Conservation (phyloP, 2,329 filamentous ascomycete species). For the Neofusicoccum umdonicola region DNA sequence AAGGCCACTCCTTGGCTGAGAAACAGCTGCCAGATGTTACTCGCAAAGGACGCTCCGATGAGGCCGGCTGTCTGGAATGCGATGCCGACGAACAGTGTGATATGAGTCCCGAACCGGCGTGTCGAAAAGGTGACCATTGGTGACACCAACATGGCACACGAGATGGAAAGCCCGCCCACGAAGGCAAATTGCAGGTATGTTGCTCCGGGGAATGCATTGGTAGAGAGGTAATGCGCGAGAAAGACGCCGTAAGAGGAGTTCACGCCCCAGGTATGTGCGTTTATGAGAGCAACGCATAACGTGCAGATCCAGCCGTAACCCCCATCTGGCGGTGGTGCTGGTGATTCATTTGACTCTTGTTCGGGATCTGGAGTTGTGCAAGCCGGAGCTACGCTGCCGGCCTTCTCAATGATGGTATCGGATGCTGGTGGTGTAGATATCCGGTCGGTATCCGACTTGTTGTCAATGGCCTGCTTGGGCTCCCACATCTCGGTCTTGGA, state of each 20-base stretch:
- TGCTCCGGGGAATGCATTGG: slow-evolving; percentile 19
- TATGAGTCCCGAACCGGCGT: background rate
- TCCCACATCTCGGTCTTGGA: background rate
- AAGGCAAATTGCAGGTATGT: slow-evolving; percentile 32
- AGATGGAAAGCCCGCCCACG: slow-evolving; percentile 34
- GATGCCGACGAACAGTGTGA: background rate
- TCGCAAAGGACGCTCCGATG: slow-evolving; percentile 30
- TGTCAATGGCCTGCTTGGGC: background rate
- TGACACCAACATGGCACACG: slow-evolving; percentile 27
- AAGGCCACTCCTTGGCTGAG: slow-evolving; percentile 31
- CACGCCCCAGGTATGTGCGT: slow-evolving; percentile 33
- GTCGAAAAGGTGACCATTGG: slow-evolving; percentile 23
- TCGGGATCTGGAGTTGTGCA: background rate
- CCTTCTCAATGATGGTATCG: background rate
- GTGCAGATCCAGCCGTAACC: slow-evolving; percentile 39
- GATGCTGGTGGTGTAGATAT: background rate
- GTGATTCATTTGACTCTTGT: background rate
- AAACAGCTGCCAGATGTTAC: slow-evolving; percentile 36
- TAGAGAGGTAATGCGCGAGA: slow-evolving; percentile 1
- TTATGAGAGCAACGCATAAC: slow-evolving; percentile 27
- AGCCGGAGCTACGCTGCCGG: background rate
- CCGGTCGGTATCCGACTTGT: background rate
- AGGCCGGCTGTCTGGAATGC: slow-evolving; percentile 20
- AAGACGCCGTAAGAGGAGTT: slow-evolving; percentile 18
- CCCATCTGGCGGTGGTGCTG: slow-evolving; percentile 25